Conservation (phyloP, 2,329 filamentous ascomycete species). For the Hawksworthiomyces lignivorus region DNA sequence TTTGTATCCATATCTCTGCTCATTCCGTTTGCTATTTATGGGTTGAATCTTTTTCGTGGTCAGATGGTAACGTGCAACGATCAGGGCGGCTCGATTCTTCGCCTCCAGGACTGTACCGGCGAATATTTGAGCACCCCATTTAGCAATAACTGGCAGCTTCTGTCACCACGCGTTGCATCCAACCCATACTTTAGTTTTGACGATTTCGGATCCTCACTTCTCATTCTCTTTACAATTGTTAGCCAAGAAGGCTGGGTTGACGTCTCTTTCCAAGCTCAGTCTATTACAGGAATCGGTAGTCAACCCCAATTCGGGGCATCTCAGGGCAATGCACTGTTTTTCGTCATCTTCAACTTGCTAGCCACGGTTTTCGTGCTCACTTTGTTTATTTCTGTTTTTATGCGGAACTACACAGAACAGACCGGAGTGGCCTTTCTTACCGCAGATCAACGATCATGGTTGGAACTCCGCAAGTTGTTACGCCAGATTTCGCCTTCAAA, state of each 20-base stretch:
- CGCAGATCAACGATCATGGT: slow-evolving; percentile 91
- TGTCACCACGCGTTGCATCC: slow-evolving; percentile 70
- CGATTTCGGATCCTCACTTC: slow-evolving; percentile 85
- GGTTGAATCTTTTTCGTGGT: slow-evolving; percentile 85
- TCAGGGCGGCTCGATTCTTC: slow-evolving; percentile 42
- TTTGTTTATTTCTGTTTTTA: slow-evolving; percentile 97
- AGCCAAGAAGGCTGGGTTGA: slow-evolving; percentile 98
- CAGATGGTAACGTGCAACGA: slow-evolving; percentile 78
- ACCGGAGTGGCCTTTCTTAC: slow-evolving; percentile 95
- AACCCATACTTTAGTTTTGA: slow-evolving; percentile 92
- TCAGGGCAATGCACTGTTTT: slow-evolving; percentile 86
- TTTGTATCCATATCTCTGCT: slow-evolving; percentile 91
- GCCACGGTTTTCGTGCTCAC: slow-evolving; percentile 95
- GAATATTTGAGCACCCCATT: slow-evolving; percentile 74
- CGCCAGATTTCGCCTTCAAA: slow-evolving; percentile 93
- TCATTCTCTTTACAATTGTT: slow-evolving; percentile 97
- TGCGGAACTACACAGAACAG: slow-evolving; percentile 99
- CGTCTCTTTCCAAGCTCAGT: slow-evolving; percentile 78
- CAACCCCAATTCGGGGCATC: slow-evolving; percentile 65
- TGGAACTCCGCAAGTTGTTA: slow-evolving; percentile 85
- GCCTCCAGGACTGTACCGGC: slow-evolving; percentile 69
- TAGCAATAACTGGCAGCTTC: slow-evolving; percentile 65
- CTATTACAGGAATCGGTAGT: slow-evolving; percentile 65
- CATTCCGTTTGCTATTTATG: slow-evolving; percentile 95
- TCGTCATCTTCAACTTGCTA: slow-evolving; percentile 91